Conservation (phyloP, 768 basidiomycete genomes). For the Chlorophyllum brunneum region DNA sequence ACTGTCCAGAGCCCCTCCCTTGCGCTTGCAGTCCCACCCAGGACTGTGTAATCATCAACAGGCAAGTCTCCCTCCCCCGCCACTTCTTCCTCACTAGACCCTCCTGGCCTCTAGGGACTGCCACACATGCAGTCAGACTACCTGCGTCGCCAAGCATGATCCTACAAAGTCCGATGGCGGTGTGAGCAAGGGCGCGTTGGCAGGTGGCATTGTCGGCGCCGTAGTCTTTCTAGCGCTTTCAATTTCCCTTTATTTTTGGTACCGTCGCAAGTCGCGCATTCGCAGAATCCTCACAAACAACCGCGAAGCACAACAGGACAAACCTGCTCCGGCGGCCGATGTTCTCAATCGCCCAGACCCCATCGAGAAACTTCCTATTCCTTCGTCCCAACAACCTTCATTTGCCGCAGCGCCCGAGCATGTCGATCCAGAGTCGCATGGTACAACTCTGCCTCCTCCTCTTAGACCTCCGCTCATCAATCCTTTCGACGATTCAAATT, state of each 20-base stretch:
- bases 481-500: constrained; percentile 74
- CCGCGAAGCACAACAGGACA: constrained; percentile 48
- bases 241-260: constrained; percentile 53
- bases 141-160: constrained; percentile 39
- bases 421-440: constrained; percentile 9
- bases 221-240: constrained; percentile 55
- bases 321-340: constrained; percentile 70
- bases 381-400: constrained; percentile 25
- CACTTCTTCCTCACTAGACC: neutral
- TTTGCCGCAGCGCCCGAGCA: neutral
- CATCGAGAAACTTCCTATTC: constrained; percentile 50
- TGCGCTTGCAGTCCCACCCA: constrained; percentile 56
- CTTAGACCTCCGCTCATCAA: constrained; percentile 30
- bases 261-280: constrained; percentile 53
- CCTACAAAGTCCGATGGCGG: constrained; percentile 29
- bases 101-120: constrained; percentile 47
- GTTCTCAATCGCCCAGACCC: constrained; percentile 85
- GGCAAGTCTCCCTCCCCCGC: constrained; percentile 34
- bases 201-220: constrained; percentile 66
- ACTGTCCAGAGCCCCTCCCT: constrained; percentile 43
- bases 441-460: constrained; percentile 23
- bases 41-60: constrained; percentile 56
- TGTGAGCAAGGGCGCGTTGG: constrained; percentile 66
- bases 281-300: constrained; percentile 29
- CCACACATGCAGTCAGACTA: constrained; percentile 44